Evolutionary conservation across 768 basidiomycete genomes (phyloP).

Genomic region (Amanita rubescens): DNA sequence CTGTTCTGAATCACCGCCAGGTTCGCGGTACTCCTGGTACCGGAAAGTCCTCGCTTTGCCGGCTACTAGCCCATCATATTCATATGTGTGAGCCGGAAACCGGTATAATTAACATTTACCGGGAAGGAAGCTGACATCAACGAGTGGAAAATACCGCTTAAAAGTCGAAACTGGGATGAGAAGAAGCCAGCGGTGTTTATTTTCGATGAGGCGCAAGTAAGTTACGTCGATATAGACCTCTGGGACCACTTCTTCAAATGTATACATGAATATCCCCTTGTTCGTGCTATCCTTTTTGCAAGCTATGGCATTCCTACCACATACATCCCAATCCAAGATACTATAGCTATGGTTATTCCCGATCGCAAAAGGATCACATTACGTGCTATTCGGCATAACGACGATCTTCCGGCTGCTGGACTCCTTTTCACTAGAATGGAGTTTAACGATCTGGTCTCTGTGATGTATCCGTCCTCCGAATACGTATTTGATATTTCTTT

Average conservation of each 20-base stretch:
- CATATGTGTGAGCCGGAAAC: slow-evolving; percentile 1
- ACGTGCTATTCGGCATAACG: slow-evolving; percentile 6
- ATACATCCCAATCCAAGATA: background rate
- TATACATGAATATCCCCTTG: background rate
- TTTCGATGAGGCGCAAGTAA: slow-evolving; percentile 13
- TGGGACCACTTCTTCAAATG: slow-evolving; percentile 12
- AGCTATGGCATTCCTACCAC: slow-evolving; percentile 9
- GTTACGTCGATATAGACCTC: slow-evolving; percentile 6
- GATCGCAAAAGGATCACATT: slow-evolving; percentile 9
- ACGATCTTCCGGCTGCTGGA: slow-evolving; percentile 8
- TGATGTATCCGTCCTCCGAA: background rate
- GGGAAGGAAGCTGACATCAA: background rate
- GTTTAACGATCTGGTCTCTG: slow-evolving; percentile 11
- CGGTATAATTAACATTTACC: background rate
- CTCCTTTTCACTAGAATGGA: slow-evolving; percentile 11
- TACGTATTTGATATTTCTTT: slow-evolving; percentile 10
- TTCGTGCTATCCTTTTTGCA: slow-evolving; percentile 10
- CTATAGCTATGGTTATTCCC: slow-evolving; percentile 4
- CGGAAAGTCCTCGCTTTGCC: slow-evolving; percentile 11
- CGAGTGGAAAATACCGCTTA: background rate
- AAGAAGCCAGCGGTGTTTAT: slow-evolving; percentile 10
- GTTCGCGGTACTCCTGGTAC: slow-evolving; percentile 13
- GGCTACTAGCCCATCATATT: slow-evolving; percentile 9
- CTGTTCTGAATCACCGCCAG: slow-evolving; percentile 8
- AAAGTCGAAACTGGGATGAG: slow-evolving; percentile 5